These are phyloP conservation scores for Punica granatum DNA, from an alignment of 345 rosid species.

Conservation along the genomic window DNA sequence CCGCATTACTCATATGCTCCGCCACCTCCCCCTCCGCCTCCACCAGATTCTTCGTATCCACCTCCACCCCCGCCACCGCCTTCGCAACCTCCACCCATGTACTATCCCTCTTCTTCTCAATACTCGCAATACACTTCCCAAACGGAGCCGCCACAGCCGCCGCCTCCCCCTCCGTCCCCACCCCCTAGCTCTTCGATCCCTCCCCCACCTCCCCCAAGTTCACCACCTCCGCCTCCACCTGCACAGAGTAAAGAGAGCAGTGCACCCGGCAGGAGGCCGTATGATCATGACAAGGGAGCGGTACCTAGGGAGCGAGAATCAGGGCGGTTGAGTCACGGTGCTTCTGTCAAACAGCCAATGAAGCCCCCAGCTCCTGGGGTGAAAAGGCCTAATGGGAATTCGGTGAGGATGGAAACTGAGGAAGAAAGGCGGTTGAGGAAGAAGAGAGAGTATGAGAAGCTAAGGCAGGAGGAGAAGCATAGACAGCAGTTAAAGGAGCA, in stretches of 20 bases:
- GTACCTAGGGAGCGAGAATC: conserved; percentile 41
- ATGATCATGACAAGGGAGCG: conserved; percentile 31
- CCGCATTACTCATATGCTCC: conserved; percentile 57
- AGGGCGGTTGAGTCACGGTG: conserved; percentile 14
- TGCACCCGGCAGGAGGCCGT: conserved; percentile 18
- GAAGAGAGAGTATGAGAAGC: conserved; percentile 89
- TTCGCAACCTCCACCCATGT: conserved; percentile 34
- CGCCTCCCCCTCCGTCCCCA: conserved; percentile 50
- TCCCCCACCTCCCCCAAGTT: conserved; percentile 89
- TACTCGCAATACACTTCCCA: conserved; percentile 41
- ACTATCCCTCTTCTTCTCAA: conserved; percentile 42
- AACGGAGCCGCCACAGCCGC: conserved; percentile 46
- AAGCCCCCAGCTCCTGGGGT: conserved; percentile 32
- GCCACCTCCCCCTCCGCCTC: conserved; percentile 57
- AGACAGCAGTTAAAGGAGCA: conserved; percentile 60
- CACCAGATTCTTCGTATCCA: conserved; percentile 47
- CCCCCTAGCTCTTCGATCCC: conserved; percentile 45
- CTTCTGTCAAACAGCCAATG: conserved; percentile 28
- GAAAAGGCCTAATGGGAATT: conserved; percentile 41
- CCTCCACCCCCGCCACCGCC: conserved; percentile 48
- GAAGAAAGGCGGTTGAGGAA: conserved; percentile 88
- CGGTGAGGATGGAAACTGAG: conserved; percentile 69
- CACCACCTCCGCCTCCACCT: conserved; percentile 77
- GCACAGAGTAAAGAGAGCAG: conserved; percentile 34
- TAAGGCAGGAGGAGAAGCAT: conserved; percentile 61